Conservation (phyloP, 805 yeast genomes). For the Hanseniaspora meyeri region DNA sequence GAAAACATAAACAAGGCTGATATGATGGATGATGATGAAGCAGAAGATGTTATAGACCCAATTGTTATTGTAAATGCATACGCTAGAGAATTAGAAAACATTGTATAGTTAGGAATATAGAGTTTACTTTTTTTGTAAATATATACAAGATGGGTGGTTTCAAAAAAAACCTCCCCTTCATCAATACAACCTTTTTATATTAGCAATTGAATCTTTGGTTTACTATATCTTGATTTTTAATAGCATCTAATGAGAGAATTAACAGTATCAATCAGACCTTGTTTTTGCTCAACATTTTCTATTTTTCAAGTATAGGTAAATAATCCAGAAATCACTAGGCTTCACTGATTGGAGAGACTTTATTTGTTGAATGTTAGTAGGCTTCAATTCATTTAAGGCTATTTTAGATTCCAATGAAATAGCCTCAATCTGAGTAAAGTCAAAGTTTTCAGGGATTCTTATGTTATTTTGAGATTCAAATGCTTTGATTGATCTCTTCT, state of each 20-base stretch:
- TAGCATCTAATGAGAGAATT: no score
- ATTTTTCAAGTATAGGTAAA: constrained; percentile 47
- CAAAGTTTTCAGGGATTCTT: constrained; percentile 53
- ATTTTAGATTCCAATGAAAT: constrained; percentile 67
- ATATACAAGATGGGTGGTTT: neutral
- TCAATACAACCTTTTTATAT: no score
- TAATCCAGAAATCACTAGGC: constrained; percentile 35
- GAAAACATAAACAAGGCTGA: constrained; percentile 18
- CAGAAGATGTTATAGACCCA: constrained; percentile 1
- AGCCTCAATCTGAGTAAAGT: constrained; percentile 46
- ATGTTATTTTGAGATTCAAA: constrained; percentile 74
- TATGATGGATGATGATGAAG: constrained; percentile 29
- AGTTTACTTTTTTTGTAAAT: neutral
- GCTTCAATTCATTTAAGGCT: constrained; percentile 61
- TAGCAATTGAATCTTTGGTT: no score
- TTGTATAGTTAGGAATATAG: neutral
- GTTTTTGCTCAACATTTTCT: neutral
- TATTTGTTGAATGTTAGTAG: constrained; percentile 89
- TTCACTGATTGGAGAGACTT: constrained; percentile 89
- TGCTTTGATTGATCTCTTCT: constrained; percentile 56
- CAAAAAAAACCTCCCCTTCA: neutral
- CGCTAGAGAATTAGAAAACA: constrained; percentile 6
- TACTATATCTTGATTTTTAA: no score
- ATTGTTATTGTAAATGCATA: constrained; percentile 2
- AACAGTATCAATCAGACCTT: no score